Conservation (phyloP, 345 rosid genomes). For the Pugionium dolabratum region DNA sequence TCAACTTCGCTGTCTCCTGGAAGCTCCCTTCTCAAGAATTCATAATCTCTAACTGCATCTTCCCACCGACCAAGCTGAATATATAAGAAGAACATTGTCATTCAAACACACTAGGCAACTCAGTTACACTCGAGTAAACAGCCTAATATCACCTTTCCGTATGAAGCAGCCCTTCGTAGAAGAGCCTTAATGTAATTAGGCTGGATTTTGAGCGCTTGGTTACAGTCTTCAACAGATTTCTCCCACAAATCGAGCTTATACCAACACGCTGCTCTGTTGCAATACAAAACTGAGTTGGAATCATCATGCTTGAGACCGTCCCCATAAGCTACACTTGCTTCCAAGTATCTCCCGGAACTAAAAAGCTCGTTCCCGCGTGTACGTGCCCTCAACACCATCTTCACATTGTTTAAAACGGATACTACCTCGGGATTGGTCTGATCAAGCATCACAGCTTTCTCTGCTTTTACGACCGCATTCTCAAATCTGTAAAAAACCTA, state of each 20-base stretch:
- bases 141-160: no score
- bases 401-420: conserved; percentile 40
- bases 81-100: conserved; percentile 28
- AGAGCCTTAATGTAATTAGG: conserved; percentile 83
- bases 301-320: conserved; percentile 43
- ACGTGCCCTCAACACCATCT: conserved; percentile 72
- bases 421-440: conserved; percentile 54
- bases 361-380: conserved; percentile 22
- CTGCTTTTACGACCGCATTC: conserved; percentile 77
- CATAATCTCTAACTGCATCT: conserved; percentile 86
- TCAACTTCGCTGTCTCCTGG: conserved; percentile 76
- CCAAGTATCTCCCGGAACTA: conserved; percentile 63
- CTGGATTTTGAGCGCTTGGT: conserved; percentile 69
- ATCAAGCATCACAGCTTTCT: conserved; percentile 66
- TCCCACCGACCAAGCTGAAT: conserved; percentile 59
- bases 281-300: conserved; percentile 76
- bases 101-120: neutral
- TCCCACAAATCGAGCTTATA: conserved; percentile 87
- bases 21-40: conserved; percentile 69
- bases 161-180: conserved; percentile 59
- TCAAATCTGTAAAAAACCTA: conserved; percentile 53
- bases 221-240: conserved; percentile 84
- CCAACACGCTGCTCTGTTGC: conserved; percentile 99
- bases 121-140: neutral
- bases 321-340: conserved; percentile 66